Base-by-base conservation (phyloP, 2,329 filamentous ascomycete genomes). In the Aspergillus thermomutatus region DNA sequence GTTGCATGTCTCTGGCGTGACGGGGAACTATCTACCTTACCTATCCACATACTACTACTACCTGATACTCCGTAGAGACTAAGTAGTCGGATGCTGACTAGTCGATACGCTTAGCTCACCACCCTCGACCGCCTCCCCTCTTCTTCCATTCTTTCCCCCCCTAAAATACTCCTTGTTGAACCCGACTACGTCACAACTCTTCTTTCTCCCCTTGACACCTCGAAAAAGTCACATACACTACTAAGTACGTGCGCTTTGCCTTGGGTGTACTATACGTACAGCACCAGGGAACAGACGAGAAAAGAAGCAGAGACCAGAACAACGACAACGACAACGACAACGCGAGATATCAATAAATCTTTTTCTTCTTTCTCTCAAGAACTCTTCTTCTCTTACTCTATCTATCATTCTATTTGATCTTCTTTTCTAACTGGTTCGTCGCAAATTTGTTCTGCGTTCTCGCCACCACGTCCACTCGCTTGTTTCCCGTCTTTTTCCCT, bases 181-280 rank as follows among this genome's bases (percentile, higher is more conserved):
- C 65, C 66, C 69, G 68, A 70, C 72, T 74, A 73, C 72, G 72
- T 74, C 72, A 74, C 71, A 66, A 63, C 61, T 64, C 59, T 66
- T 62, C 61, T 59, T 59, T 64, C 64, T 64, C 62, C 59, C 62
- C 60, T 61, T 65, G 49, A 47, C 54, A 57, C 53, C 50, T 55
- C 21, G 43, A 46, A 46, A 40, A 46, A 46, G 31, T 48, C 17
- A 48, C 46, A n/a, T 17, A 25, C 46, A 21, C 46, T n/a, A 50
- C 27, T 26, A 34, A 50, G 41, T 45, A 45, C 21, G 31, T 37
- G 31, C 57, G 54, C 56, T 57, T 59, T 57, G 28, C 50, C 26
- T 53, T 53, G 31, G 21, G 41, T 45, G 21, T 45, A 45, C 19
- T 45, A 45, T 23, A 45, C 28, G 41, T 45, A 45, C 41, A 45